phyloP scores from a whole-genome alignment of 306 rosid genomes.

The Lathyrus aphaca region DNA sequence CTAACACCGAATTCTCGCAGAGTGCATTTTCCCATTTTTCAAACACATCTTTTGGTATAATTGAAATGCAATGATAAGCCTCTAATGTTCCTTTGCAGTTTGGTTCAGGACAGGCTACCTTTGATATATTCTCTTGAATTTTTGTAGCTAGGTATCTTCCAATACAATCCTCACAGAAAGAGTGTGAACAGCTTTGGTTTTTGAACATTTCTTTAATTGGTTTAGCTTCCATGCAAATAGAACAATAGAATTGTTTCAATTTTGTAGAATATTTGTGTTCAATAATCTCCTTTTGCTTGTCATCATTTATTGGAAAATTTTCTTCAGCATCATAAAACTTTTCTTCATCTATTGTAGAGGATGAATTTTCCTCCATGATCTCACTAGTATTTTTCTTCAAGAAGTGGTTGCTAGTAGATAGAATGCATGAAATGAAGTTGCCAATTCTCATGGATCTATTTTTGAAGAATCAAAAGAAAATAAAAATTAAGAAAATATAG shows the following conservation, averaged over 20 bases:
- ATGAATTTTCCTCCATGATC: too few relatives aligned
- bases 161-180: constrained; percentile 16
- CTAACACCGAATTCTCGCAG: constrained; percentile 51
- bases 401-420: too few relatives aligned
- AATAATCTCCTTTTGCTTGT: too few relatives aligned
- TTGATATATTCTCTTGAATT: constrained; percentile 49
- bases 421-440: too few relatives aligned
- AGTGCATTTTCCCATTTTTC: constrained; percentile 63
- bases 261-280: too few relatives aligned
- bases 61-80: constrained; percentile 41
- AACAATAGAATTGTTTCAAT: background rate
- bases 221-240: background rate
- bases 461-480: too few relatives aligned
- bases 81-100: constrained; percentile 54
- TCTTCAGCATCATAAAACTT: too few relatives aligned
- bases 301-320: too few relatives aligned
- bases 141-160: constrained; percentile 47
- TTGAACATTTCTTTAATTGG: background rate
- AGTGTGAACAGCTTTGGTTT: constrained; percentile 29
- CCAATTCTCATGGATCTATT: too few relatives aligned
- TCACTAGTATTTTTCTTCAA: too few relatives aligned
- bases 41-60: constrained; percentile 55
- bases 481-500: too few relatives aligned
- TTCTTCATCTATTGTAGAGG: too few relatives aligned
- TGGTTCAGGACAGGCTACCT: constrained; percentile 58